These are phyloP conservation scores for Lactifluus subvellereus DNA, from an alignment of 768 basidiomycete species.

Conservation along the genomic window DNA sequence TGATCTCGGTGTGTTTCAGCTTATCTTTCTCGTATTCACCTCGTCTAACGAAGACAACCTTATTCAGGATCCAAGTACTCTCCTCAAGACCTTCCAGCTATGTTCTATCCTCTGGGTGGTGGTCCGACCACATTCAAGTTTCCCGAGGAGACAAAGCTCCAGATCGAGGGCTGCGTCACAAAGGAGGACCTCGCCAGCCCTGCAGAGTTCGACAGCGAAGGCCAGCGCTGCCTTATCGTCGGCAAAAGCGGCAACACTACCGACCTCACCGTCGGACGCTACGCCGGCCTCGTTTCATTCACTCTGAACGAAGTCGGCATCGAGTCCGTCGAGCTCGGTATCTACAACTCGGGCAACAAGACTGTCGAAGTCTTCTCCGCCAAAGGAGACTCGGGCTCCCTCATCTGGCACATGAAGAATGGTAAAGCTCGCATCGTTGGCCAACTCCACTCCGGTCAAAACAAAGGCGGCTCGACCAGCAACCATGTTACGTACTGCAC, in stretches of 20 bases:
- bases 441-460: neutral
- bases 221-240: conserved; percentile 2
- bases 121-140: neutral
- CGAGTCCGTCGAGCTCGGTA: neutral
- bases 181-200: neutral
- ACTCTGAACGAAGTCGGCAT: neutral
- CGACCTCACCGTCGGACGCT: conserved; percentile 3
- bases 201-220: neutral
- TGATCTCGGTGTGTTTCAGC: neutral
- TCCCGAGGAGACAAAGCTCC: too few species aligned
- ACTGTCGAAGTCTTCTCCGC: neutral
- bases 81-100: neutral
- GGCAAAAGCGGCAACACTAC: neutral
- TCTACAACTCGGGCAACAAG: conserved; percentile 1
- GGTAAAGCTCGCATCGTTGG: neutral
- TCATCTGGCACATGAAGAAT: neutral
- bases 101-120: neutral
- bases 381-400: conserved; percentile 2
- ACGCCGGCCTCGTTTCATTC: neutral
- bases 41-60: neutral
- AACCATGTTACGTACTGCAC: conserved; percentile 2
- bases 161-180: too few species aligned
- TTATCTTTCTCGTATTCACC: neutral
- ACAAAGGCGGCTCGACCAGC: neutral
- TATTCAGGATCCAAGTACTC: conserved; percentile 6